Percentiles rank a stretch among this genome's conserved stretches.
These are phyloP conservation scores for Ganoderma lingzhi DNA, from an alignment of 1,284 basidiomycete species.

Conservation along the genomic window DNA sequence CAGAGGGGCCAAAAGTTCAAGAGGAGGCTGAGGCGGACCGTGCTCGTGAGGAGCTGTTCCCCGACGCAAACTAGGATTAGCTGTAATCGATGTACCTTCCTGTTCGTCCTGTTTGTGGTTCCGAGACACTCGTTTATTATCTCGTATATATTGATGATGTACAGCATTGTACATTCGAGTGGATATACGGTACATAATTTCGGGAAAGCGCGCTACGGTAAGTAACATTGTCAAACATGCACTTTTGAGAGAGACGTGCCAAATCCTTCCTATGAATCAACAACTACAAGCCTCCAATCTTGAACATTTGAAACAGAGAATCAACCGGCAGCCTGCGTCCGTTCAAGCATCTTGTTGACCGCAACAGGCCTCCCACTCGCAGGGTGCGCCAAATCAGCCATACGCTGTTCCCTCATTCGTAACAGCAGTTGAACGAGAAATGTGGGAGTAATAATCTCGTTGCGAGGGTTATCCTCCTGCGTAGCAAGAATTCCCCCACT, in stretches of 20 bases:
- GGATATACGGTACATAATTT: not conserved
- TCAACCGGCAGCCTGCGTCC: constrained; percentile 68
- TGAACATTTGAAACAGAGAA: not conserved
- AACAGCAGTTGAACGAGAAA: constrained; percentile 62
- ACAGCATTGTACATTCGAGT: constrained; percentile 21
- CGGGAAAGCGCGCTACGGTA: not conserved
- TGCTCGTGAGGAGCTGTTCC: constrained; percentile 43
- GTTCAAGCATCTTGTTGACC: constrained; percentile 74
- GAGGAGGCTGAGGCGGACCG: constrained; percentile 45
- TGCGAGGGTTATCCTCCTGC: constrained; percentile 39
- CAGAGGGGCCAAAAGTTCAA: constrained; percentile 33
- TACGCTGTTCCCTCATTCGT: constrained; percentile 73
- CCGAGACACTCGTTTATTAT: not conserved
- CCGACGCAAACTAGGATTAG: constrained; percentile 19
- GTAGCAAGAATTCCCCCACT: constrained; percentile 36
- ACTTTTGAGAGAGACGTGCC: not conserved
- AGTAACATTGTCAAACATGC: not conserved
- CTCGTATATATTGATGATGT: constrained; percentile 25
- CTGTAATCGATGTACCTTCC: not conserved
- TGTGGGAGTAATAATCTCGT: constrained; percentile 56
- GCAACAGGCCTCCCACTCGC: constrained; percentile 55
- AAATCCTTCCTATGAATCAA: not conserved
- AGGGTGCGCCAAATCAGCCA: constrained; percentile 68
- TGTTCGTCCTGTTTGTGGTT: not conserved
- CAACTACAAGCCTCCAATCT: not conserved